Conservation (phyloP, 108 stramenopile species). For the Cyclotella kingstonii region DNA sequence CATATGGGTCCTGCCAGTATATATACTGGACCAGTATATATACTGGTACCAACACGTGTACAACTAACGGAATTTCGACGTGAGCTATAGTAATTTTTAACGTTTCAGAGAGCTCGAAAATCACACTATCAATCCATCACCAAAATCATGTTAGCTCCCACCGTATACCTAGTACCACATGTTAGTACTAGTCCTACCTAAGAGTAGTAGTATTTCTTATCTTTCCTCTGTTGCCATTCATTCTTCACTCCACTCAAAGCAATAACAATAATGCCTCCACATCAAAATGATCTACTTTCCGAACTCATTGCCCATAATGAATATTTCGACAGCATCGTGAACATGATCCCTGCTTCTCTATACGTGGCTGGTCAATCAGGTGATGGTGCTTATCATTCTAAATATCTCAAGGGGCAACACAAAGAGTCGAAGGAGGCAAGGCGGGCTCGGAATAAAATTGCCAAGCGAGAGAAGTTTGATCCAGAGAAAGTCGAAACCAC, state of each 20-base stretch:
- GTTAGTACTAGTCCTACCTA: too few relatives aligned
- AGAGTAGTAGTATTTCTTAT: neutral
- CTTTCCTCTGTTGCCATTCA: neutral
- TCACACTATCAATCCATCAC: too few relatives aligned
- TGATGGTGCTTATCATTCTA: slow-evolving; percentile 51
- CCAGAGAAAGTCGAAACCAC: slow-evolving; percentile 66
- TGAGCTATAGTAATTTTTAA: too few relatives aligned
- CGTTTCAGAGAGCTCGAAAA: too few relatives aligned
- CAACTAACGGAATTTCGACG: too few relatives aligned
- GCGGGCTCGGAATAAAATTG: slow-evolving; percentile 61
- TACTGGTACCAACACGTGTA: too few relatives aligned
- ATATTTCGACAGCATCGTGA: slow-evolving; percentile 79
- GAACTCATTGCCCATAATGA: slow-evolving; percentile 75
- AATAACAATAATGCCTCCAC: slow-evolving; percentile 41
- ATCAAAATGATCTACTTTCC: slow-evolving; percentile 34
- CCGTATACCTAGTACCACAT: too few relatives aligned
- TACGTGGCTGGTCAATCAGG: slow-evolving; percentile 76
- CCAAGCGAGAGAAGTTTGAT: slow-evolving; percentile 78
- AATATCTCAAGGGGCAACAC: slow-evolving; percentile 70
- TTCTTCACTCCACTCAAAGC: slow-evolving; percentile 2
- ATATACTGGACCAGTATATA: too few relatives aligned
- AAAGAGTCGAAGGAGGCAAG: slow-evolving; percentile 75
- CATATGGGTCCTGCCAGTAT: too few relatives aligned
- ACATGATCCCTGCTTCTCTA: slow-evolving; percentile 81
- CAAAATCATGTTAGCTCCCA: too few relatives aligned